phyloP scores from a whole-genome alignment of 768 basidiomycete species.

The Hemileccinum impolitum region DNA sequence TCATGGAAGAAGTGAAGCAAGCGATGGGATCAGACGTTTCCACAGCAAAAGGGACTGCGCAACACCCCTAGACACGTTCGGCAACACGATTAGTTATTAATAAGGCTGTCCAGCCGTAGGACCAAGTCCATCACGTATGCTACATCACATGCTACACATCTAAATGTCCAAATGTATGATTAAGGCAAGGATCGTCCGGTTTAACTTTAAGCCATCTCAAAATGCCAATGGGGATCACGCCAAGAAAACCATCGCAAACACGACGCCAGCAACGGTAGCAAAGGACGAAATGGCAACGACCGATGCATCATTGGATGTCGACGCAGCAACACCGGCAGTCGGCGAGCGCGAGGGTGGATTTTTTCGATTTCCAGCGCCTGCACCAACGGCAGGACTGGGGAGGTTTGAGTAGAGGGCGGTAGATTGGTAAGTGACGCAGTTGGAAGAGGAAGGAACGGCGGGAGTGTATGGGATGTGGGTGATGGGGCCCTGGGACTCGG shows the following conservation, averaged over 20 bases:
- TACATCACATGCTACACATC: not conserved
- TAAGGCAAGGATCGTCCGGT: not conserved
- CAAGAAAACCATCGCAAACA: constrained; percentile 35
- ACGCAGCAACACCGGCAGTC: constrained; percentile 13
- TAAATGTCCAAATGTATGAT: not conserved
- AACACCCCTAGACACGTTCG: not conserved
- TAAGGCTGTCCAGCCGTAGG: no score
- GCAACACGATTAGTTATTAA: no score
- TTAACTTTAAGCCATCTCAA: no score
- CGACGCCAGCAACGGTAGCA: constrained; percentile 30
- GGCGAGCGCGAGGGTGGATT: constrained; percentile 11
- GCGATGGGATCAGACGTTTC: not conserved
- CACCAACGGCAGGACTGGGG: constrained; percentile 10
- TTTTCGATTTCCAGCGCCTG: no score
- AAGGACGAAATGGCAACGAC: constrained; percentile 28
- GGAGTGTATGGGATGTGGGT: constrained; percentile 43
- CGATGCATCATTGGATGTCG: constrained; percentile 18
- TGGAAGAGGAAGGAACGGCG: constrained; percentile 38
- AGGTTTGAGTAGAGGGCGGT: constrained; percentile 33
- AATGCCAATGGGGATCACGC: constrained; percentile 17
- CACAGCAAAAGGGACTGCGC: constrained; percentile 10
- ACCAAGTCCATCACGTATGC: no score
- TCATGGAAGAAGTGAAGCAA: constrained; percentile 12
- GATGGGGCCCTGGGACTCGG: constrained; percentile 46
- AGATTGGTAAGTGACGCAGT: constrained; percentile 39